Percentiles rank a stretch among this genome's conserved stretches.
Evolutionary conservation across 139 green algal species (phyloP).

Genomic region (Chlamydomonas sphaeroides): DNA sequence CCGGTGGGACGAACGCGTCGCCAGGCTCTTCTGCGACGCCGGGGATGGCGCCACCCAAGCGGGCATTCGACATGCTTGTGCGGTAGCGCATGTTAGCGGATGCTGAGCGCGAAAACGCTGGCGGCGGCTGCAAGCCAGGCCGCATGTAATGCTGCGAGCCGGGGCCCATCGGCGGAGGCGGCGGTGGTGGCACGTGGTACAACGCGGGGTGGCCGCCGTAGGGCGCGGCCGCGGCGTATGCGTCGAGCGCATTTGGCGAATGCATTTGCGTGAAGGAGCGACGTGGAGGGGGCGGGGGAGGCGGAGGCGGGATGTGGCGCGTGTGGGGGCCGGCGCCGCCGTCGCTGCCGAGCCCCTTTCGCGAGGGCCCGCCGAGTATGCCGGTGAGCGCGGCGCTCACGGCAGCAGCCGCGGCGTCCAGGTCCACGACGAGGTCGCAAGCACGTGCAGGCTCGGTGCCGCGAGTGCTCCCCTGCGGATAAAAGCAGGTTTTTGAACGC

Average conservation of each 20-base stretch:
- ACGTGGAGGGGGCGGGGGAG: neutral
- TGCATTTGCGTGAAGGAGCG: neutral
- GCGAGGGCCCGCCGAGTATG: neutral
- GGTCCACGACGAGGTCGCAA: slow-evolving; percentile 34
- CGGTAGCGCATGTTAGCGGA: neutral
- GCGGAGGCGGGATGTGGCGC: neutral
- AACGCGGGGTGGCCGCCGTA: neutral
- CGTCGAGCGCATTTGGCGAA: neutral
- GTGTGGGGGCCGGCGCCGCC: neutral
- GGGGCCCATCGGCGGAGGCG: neutral
- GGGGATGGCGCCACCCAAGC: neutral
- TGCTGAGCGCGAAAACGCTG: no score
- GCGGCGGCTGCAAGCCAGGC: no score
- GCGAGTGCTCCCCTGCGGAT: no score
- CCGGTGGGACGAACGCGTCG: neutral
- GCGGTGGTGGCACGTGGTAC: neutral
- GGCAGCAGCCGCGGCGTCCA: slow-evolving; percentile 12
- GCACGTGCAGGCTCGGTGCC: slow-evolving; percentile 15
- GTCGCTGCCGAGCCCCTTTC: neutral
- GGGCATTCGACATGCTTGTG: neutral
- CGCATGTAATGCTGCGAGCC: neutral
- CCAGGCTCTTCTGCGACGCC: neutral
- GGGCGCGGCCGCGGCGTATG: no score
- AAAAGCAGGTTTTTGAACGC: no score
- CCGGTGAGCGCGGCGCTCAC: slow-evolving; percentile 32